A percentile compares a stretch with the other conserved stretches of the same genome.
Evolutionary conservation across 1,139 yeast species (phyloP).

Genomic region (Scheffersomyces stambukii): DNA sequence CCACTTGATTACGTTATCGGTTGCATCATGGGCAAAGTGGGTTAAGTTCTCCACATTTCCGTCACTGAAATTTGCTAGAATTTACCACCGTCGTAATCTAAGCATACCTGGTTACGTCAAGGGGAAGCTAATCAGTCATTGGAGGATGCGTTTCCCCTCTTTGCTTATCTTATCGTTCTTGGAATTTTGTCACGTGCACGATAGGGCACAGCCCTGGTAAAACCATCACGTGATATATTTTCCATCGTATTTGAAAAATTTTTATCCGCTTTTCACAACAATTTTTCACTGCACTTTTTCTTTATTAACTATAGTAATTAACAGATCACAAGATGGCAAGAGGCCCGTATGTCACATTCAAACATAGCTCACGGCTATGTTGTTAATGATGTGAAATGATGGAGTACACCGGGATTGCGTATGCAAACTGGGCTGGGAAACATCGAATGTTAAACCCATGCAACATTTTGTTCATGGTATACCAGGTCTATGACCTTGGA

Average conservation of each 20-base stretch:
- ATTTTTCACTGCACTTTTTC: slow-evolving; percentile 3
- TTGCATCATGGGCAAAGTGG: neutral
- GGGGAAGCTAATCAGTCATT: no score
- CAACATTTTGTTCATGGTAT: slow-evolving; percentile 8
- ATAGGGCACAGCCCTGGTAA: neutral
- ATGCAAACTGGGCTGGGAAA: slow-evolving; percentile 11
- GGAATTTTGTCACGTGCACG: neutral
- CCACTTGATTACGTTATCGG: no score
- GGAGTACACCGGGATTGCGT: slow-evolving; percentile 9
- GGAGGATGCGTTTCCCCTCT: no score
- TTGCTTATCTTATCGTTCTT: no score
- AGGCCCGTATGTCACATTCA: slow-evolving; percentile 15
- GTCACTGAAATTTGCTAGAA: no score
- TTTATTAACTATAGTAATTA: slow-evolving; percentile 2
- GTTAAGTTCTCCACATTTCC: no score
- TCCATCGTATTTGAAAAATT: no score
- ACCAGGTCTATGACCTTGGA: slow-evolving; percentile 19
- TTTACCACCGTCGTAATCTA: no score
- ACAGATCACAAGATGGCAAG: slow-evolving; percentile 15
- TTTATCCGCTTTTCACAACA: neutral
- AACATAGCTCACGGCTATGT: slow-evolving; percentile 1
- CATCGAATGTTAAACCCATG: slow-evolving; percentile 12
- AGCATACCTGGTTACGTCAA: no score
- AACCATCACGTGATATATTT: no score
- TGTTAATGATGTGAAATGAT: slow-evolving; percentile 5